Evolutionary conservation across 495 filamentous ascomycete species (phyloP), one percentile per base, ranked within the genome.

Genomic region (Lophiostoma macrostomum): DNA sequence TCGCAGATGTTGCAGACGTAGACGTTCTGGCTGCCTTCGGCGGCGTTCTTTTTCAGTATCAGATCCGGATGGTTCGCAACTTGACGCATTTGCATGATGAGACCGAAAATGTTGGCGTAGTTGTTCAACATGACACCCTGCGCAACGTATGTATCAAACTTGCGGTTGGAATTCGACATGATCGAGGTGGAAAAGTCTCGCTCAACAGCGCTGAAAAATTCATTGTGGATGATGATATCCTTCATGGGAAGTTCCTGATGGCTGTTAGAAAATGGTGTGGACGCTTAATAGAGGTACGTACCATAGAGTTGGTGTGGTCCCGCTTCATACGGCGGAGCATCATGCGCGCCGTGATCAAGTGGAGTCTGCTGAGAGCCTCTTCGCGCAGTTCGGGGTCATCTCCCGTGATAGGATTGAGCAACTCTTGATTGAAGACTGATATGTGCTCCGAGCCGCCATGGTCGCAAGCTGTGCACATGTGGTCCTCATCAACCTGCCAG

Each of bases 1-100:
- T 97, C 91, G 64, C 93, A 98, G 61, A 98, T 87, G 65, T 80
- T 83, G 71, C 93, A 97, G 6, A 96, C 88, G 25, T 95, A 73
- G 22, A 95, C 77, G 58, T 96, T 96, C 67, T 96, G 89, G 1
- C 91, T 91, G 37, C 85, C 86, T 58, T 89, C 80, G 11, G 76
- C 80, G 55, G 88, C 79, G 67, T 89, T 95, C 70, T 91, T 95
- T 71, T 90, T 91, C 55, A 96, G 69, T 32, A 97, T 88, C 5
- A 97, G 73, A 69, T 97, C 93, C 1, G 93, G 93, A 67, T 98
- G 93, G 61, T 98, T 90, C 0, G 91, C 88, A 6, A 91, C 86
- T 73, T 96, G 93, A 24, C 91, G 87, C 91, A 96, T 96, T 68
- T 94, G 87, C 86, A 95, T 95, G 64, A 96, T 95, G 32, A 95